Base-by-base conservation (phyloP, 805 yeast species). In the Candida rishiriensis region DNA sequence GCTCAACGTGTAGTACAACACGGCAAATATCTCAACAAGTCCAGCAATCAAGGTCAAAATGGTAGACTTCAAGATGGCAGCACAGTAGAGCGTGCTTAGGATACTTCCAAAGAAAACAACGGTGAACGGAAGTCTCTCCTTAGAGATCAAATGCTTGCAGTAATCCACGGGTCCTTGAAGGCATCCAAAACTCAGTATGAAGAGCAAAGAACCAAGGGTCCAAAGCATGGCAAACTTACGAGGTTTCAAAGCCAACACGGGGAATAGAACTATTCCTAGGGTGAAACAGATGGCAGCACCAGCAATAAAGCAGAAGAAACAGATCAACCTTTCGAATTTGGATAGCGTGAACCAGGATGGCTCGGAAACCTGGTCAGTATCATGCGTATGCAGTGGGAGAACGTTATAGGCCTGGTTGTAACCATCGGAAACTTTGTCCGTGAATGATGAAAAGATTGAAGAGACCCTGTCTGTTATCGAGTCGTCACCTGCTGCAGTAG, bases 131-230 rank as follows among this genome's bases (percentile, higher is more conserved):
- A 91, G 69, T 53, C 99, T 75, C 40, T 81, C 85, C 32, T 76
- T 74, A 3, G 96, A 83, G 5, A 85, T 63, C 49, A 93, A 72
- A 61, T 91, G 98, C 39, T 71, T 69, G 35, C 79, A 49, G 61
- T 88, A 93, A 31, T 83, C 81, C n/a, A 79, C 72, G 0, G 97
- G 97, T 0, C 99, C 99, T 69, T 89, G 97, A 17, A 91, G 68
- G 15, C 88, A 79, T 1, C 96, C 97, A 66, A 93, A 93, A 31
- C 96, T 87, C 6, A 87, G 60, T 15, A 93, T 87, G 65, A 93
- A 91, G 37, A 93, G 66, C 12, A 93, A 59, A 1, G 96, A 85
- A 0, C 98, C 99, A 66, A 91, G 70, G 2, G 96, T 81, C 98
- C 99, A 93, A 30, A 85, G 60, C 53, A 82, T 69, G 11, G 95